Evolutionary conservation across 345 rosid genomes (phyloP).

Genomic region (Turnera subulata): DNA sequence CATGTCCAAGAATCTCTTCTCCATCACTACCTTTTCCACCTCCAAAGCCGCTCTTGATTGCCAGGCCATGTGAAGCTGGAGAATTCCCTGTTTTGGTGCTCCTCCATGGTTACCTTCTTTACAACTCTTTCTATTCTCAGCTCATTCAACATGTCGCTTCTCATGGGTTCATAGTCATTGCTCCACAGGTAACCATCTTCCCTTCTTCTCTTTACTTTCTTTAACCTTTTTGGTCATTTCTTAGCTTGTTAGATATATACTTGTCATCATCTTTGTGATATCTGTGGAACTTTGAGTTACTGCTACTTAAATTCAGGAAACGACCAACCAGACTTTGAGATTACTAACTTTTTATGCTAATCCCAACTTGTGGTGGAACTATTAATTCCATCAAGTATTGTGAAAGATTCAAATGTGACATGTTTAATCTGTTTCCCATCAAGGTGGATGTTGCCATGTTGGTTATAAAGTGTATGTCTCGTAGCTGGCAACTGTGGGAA

Average conservation of each 20-base stretch:
- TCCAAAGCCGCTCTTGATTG: conserved; percentile 71
- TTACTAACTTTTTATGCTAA: too few relatives aligned
- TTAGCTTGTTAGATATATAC: too few relatives aligned
- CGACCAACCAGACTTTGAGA: too few relatives aligned
- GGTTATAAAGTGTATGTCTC: too few relatives aligned
- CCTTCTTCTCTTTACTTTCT: neutral
- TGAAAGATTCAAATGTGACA: too few relatives aligned
- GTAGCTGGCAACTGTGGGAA: neutral
- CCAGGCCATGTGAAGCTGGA: conserved; percentile 55
- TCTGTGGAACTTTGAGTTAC: too few relatives aligned
- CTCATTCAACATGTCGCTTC: conserved; percentile 84
- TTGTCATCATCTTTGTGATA: too few relatives aligned
- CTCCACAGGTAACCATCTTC: conserved; percentile 62
- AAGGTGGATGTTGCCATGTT: too few relatives aligned
- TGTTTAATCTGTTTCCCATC: neutral
- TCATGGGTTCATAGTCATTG: conserved; percentile 81
- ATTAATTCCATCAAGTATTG: neutral
- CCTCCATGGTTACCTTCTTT: conserved; percentile 83
- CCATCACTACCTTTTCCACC: conserved; percentile 30
- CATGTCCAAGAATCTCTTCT: neutral
- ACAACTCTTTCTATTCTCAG: conserved; percentile 79
- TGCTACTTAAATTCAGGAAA: too few relatives aligned
- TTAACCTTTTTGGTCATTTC: neutral
- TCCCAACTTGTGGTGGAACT: too few relatives aligned
- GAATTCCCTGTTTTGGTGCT: conserved; percentile 65